phyloP scores from a whole-genome alignment of 208 protist species.

The Wallacemonas sp. region DNA sequence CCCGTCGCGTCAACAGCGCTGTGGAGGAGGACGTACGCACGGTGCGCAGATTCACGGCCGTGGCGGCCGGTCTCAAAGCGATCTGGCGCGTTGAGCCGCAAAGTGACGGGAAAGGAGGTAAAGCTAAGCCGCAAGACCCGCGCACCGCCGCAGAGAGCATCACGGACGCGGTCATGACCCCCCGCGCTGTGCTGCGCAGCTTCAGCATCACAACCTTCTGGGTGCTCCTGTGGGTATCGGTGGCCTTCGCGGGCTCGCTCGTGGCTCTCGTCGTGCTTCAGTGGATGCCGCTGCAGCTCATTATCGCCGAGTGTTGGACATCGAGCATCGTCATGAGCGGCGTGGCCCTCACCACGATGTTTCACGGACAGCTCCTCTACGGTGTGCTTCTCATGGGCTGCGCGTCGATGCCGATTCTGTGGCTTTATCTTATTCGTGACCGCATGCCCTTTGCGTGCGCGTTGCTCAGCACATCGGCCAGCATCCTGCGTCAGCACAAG shows the following conservation, averaged over 20 bases:
- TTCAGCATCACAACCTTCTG: neutral
- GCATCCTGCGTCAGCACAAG: conserved; percentile 38
- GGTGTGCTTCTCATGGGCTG: conserved; percentile 32
- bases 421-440: conserved; percentile 63
- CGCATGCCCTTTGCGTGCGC: conserved; percentile 59
- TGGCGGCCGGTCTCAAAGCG: neutral
- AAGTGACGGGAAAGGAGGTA: too few relatives aligned
- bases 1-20: neutral
- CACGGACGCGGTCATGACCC: neutral
- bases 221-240: conserved; percentile 24
- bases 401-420: conserved; percentile 43
- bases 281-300: conserved; percentile 11
- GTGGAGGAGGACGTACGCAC: neutral
- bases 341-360: conserved; percentile 9
- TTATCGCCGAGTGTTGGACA: conserved; percentile 12
- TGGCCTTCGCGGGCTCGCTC: conserved; percentile 22
- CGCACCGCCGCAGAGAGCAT: neutral
- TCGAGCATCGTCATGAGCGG: conserved; percentile 11
- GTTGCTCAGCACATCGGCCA: conserved; percentile 40
- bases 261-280: conserved; percentile 11
- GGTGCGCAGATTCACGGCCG: neutral
- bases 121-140: neutral
- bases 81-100: neutral
- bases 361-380: conserved; percentile 1
- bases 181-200: neutral